Evolutionary conservation across 83 land plant genomes (phyloP).

Genomic region (Picea abies): DNA sequence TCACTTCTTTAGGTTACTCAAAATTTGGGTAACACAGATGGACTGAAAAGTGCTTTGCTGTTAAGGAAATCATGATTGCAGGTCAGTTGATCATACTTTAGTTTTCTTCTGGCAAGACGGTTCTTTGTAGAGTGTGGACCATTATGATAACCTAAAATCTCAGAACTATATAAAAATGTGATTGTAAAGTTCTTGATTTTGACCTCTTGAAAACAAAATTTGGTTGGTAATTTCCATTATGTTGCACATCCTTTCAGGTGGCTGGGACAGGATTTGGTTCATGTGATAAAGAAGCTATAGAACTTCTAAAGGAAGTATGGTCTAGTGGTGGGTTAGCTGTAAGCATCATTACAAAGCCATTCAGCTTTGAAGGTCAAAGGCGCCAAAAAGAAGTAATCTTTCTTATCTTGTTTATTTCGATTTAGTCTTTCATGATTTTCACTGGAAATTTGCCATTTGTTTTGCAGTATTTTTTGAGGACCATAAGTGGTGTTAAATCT

Average conservation of each 20-base stretch:
- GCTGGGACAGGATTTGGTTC: slow-evolving; percentile 60
- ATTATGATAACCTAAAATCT: background rate
- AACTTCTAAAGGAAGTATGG: slow-evolving; percentile 39
- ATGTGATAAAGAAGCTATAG: slow-evolving; percentile 41
- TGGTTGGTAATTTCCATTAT: slow-evolving; percentile 12
- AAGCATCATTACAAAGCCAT: slow-evolving; percentile 63
- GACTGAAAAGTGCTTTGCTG: background rate
- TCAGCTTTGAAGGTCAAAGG: slow-evolving; percentile 74
- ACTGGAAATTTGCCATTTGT: background rate
- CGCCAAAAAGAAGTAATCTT: slow-evolving; percentile 60
- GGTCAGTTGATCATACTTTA: background rate
- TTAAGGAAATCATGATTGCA: background rate
- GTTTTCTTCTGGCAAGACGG: background rate
- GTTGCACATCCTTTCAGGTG: slow-evolving; percentile 37
- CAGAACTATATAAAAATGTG: background rate
- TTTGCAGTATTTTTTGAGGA: background rate
- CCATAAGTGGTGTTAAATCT: background rate
- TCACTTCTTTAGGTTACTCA: background rate
- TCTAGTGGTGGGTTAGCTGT: slow-evolving; percentile 49
- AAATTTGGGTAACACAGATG: background rate
- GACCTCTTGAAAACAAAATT: background rate
- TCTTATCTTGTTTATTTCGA: background rate
- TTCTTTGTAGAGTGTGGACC: background rate
- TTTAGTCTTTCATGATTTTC: background rate
- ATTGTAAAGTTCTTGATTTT: background rate